phyloP scores from a whole-genome alignment of 306 rosid genomes.

The Vigna trinervia region DNA sequence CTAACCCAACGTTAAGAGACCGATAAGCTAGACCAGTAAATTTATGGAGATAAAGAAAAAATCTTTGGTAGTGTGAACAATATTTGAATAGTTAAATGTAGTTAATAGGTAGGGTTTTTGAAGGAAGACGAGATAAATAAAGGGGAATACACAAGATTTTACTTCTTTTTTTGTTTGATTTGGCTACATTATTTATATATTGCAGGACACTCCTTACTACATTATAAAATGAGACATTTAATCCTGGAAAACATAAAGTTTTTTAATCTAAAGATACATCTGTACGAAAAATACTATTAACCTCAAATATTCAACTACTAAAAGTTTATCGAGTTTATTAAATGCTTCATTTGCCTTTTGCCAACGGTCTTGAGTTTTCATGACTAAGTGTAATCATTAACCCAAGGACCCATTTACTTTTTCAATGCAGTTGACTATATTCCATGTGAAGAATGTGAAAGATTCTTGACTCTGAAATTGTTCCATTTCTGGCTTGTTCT shows the following conservation, averaged over 20 bases:
- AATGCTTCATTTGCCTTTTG: background rate
- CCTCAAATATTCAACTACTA: background rate
- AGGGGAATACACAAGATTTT: background rate
- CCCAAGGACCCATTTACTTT: slow-evolving; percentile 9
- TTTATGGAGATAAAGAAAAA: slow-evolving; percentile 11
- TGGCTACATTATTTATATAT: background rate
- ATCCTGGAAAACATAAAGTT: background rate
- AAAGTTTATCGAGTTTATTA: background rate
- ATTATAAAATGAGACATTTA: background rate
- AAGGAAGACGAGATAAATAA: background rate
- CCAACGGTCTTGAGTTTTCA: background rate
- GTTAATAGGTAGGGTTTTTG: slow-evolving; percentile 18
- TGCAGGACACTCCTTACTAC: background rate
- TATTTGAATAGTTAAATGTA: background rate
- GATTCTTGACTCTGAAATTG: slow-evolving; percentile 5
- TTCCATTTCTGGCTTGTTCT: slow-evolving; percentile 18
- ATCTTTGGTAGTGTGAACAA: slow-evolving; percentile 10
- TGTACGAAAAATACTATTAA: background rate
- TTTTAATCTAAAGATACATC: background rate
- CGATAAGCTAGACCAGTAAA: slow-evolving; percentile 53
- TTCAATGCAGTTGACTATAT: slow-evolving; percentile 11
- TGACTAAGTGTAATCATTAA: slow-evolving; percentile 19
- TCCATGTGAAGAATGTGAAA: background rate
- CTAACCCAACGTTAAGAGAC: slow-evolving; percentile 67
- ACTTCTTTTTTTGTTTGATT: background rate